These are phyloP conservation scores for Chiua virens DNA, from an alignment of 768 basidiomycete species.

Conservation along the genomic window DNA sequence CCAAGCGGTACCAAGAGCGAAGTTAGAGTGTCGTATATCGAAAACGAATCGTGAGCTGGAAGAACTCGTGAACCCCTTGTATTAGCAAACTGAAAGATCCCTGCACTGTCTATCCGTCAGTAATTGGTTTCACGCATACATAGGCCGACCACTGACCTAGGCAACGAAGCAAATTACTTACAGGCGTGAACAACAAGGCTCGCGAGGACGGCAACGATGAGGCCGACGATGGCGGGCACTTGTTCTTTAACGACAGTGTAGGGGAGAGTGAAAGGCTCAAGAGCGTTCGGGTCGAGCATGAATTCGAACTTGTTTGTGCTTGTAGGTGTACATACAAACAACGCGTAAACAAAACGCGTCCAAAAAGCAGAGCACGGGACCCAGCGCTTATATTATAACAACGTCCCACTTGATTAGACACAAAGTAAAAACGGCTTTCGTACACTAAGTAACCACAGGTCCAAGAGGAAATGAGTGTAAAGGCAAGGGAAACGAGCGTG, in stretches of 20 bases:
- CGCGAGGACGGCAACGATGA: conserved; percentile 15
- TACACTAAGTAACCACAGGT: not conserved
- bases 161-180: conserved; percentile 27
- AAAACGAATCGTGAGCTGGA: conserved; percentile 23
- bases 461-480: not conserved
- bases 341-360: conserved; percentile 32
- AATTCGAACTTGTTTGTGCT: conserved; percentile 36
- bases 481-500: not conserved
- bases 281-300: conserved; percentile 1
- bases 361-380: conserved; percentile 23
- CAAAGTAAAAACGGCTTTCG: conserved; percentile 5
- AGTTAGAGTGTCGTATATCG: conserved; percentile 15
- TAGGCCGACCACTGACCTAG: conserved; percentile 20
- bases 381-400: not conserved
- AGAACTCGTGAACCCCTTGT: conserved; percentile 22
- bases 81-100: conserved; percentile 20
- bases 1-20: conserved; percentile 12
- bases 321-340: conserved; percentile 29
- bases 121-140: not conserved
- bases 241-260: conserved; percentile 13
- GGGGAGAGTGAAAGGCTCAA: conserved; percentile 17
- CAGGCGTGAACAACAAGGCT: conserved; percentile 19
- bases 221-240: conserved; percentile 22
- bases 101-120: conserved; percentile 3
- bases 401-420: too few species aligned